Base-by-base conservation (phyloP, 352 stramenopile genomes). In the Globisporangium takayamanum region DNA sequence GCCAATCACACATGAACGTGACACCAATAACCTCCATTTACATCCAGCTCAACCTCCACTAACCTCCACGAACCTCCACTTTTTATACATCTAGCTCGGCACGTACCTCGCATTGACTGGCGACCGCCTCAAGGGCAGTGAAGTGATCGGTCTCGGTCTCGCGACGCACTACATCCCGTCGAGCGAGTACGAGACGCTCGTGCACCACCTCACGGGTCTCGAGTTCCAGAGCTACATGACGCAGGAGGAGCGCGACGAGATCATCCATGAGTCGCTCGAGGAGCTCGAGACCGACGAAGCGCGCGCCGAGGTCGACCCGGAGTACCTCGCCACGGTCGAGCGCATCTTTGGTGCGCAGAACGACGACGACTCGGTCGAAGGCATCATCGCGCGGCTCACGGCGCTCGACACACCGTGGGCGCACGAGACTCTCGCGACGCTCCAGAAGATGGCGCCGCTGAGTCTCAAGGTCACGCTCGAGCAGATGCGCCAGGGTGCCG, bases 111-210 rank as follows among this genome's bases (percentile, higher is more conserved):
- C 89, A 42, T 73, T 99, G 33, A 98, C 95, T 8, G 97, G 97
- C 8, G 82, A 92, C 45, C 90, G 95, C 36, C 71, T 99, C 16
- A 88, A 89, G 62, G 85, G 85, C 45, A 77, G 76, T n/a, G 88
- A 96, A 62, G 80, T 92, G 25, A 86, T 99, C 36, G 93, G 93
- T 39, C 76, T 96, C 20, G 96, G 96, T 28, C 84, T 99, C 18
- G 96, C 97, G 28, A 99, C 97, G 10, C 97, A 99, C 76, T 98
- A 97, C 71, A 64, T 99, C 36, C 70, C 80, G n/a, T 92, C 87
- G 18, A 76, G 77, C 42, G 71, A 94, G 50, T 84, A 98, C 62
- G 75, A 91, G 28, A 84, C 92, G 48, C 73, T 99, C 36, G 79
- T 96, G 57, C 66, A 89, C 66, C 89, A 94, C 49, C 65, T 98